Conservation (phyloP, 257 asterid genomes). For the Salvia miltiorrhiza region DNA sequence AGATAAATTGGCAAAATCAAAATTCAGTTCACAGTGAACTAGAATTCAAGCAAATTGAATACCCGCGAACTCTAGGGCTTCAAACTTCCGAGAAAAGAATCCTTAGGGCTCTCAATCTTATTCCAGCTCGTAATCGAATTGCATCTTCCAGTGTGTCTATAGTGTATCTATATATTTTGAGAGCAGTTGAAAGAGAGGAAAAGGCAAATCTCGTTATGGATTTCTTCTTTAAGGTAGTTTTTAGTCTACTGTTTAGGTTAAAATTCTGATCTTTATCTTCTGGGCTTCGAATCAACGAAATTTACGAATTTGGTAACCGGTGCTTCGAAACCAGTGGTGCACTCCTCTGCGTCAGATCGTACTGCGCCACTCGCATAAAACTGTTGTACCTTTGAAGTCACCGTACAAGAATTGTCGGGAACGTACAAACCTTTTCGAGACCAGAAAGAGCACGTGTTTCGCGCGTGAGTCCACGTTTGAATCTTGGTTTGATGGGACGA, state of each 20-base stretch:
- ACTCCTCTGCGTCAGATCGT: not conserved
- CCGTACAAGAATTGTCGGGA: not conserved
- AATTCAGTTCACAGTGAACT: not conserved
- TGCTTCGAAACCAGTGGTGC: not conserved
- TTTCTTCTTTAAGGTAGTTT: slow-evolving; percentile 22
- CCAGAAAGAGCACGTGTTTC: not conserved
- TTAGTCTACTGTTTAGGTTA: slow-evolving; percentile 30
- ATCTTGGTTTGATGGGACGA: not conserved
- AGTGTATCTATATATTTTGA: not conserved
- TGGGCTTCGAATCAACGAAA: slow-evolving; percentile 23
- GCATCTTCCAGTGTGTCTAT: slow-evolving; percentile 1
- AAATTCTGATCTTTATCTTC: slow-evolving; percentile 10
- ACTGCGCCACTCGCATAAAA: not conserved
- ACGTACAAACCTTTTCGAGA: not conserved
- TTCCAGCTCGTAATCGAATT: slow-evolving; percentile 5
- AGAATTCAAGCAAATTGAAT: slow-evolving; percentile 15
- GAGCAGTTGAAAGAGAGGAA: slow-evolving; percentile 23
- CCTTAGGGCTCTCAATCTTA: slow-evolving; percentile 5
- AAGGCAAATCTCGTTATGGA: slow-evolving; percentile 4
- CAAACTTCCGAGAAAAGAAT: slow-evolving; percentile 18
- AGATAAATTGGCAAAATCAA: not conserved
- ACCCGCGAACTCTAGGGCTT: slow-evolving; percentile 17
- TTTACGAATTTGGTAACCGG: slow-evolving; percentile 25
- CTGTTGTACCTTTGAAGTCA: slow-evolving; percentile 24
- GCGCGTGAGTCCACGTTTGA: not conserved